These are phyloP conservation scores for Colletotrichum tanaceti DNA, from an alignment of 2,329 filamentous ascomycete species.

Conservation along the genomic window DNA sequence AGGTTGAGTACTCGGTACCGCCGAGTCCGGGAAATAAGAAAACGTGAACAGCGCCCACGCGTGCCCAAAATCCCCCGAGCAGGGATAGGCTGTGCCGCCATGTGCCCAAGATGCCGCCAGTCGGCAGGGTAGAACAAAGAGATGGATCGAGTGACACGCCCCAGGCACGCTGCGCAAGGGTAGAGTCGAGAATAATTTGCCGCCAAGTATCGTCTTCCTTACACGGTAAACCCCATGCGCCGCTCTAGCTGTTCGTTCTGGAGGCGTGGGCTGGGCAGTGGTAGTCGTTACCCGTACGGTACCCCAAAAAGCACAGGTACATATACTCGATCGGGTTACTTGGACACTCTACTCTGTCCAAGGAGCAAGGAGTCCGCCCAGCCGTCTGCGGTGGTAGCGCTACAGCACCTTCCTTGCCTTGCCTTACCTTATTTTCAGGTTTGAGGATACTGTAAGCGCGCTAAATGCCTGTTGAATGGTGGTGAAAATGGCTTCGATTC, in stretches of 20 bases:
- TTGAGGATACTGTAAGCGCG: neutral
- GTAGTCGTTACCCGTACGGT: neutral
- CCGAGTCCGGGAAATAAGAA: slow-evolving; percentile 36
- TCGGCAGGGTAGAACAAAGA: slow-evolving; percentile 15
- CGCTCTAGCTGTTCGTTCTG: slow-evolving; percentile 11
- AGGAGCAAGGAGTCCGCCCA: slow-evolving; percentile 12
- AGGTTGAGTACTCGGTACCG: slow-evolving; percentile 24
- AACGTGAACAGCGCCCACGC: slow-evolving; percentile 36
- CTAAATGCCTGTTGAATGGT: neutral
- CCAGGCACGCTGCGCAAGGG: slow-evolving; percentile 7
- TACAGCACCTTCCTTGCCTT: neutral
- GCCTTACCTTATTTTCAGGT: slow-evolving; percentile 22
- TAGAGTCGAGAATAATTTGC: slow-evolving; percentile 18
- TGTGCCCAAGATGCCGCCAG: neutral
- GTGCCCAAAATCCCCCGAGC: slow-evolving; percentile 35
- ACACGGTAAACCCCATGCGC: slow-evolving; percentile 17
- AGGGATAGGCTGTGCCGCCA: slow-evolving; percentile 28
- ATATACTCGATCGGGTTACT: slow-evolving; percentile 26
- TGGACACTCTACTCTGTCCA: slow-evolving; percentile 10
- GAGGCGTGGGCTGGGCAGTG: slow-evolving; percentile 23
- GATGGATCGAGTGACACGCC: slow-evolving; percentile 1
- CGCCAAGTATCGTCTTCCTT: slow-evolving; percentile 17
- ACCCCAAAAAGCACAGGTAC: slow-evolving; percentile 23
- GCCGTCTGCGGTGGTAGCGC: neutral
- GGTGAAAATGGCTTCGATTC: neutral